Evolutionary conservation across 352 stramenopile species (phyloP), one percentile per base, ranked within the genome.

Genomic region (Albugo laibachii): DNA sequence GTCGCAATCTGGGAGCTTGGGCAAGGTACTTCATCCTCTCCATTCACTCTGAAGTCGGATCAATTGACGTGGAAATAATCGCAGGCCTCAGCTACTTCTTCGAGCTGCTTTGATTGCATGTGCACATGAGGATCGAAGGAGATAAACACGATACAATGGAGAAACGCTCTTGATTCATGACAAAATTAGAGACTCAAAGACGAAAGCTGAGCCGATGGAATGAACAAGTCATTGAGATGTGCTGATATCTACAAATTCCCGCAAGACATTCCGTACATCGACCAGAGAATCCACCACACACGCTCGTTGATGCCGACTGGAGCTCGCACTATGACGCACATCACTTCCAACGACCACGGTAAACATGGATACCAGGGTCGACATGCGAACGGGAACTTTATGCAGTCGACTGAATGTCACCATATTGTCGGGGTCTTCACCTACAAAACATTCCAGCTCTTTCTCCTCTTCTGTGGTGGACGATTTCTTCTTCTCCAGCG

Each of bases 41-140:
- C 20, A 18, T 24, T 14, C 36, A 20, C 39, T n/a, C 2, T 41
- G 41, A 10, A n/a, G 8, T 10, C 13, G 38, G 16, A 41, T 41
- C 14, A 41, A 43, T 24, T 43, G 13, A 20, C 34, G n/a, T 52
- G n/a, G 34, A 13, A 42, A 54, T 54, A 12, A 53, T n/a, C 48
- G 18, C 52, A 85, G 74, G 75, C 11, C 66, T 88, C 35, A 72
- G 83, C 13, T 88, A 69, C 50, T 85, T 88, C 45, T 83, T 66
- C 55, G 76, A 88, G 53, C 56, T 83, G 36, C 41, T 83, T 24
- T 80, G 63, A 50, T 2, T 16, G 31, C 24, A 31, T 31, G 24
- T 31, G 24, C 3, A 8, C 8, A 43, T 24, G 20, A 43, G 20
- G 8, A 8, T 8, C 3, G 16, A 24, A 8, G 8, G 38, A 43